Evolutionary conservation across 2,329 filamentous ascomycete species (phyloP).

Genomic region (Paecilomyces formosus): DNA sequence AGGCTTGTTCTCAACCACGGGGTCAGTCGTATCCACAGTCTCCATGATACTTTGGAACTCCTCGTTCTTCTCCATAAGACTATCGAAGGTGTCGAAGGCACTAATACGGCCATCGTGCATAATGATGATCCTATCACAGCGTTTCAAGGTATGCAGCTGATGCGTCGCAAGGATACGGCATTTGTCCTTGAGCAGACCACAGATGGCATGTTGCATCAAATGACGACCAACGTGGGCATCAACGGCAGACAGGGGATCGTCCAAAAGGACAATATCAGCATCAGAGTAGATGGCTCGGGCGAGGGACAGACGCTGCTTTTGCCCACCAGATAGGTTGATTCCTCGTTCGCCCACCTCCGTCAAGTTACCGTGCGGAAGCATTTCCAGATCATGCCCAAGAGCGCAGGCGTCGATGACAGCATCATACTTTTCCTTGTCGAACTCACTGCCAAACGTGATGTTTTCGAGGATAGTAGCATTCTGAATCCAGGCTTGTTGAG

Average conservation of each 20-base stretch:
- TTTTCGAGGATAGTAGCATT: slow-evolving; percentile 74
- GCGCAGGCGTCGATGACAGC: slow-evolving; percentile 11
- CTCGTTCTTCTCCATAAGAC: slow-evolving; percentile 65
- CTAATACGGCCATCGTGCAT: slow-evolving; percentile 75
- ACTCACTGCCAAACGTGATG: slow-evolving; percentile 65
- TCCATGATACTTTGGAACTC: slow-evolving; percentile 73
- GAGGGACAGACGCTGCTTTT: slow-evolving; percentile 54
- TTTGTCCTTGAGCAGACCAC: slow-evolving; percentile 75
- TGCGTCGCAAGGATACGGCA: slow-evolving; percentile 82
- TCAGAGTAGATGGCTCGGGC: slow-evolving; percentile 61
- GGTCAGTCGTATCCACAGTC: slow-evolving; percentile 47
- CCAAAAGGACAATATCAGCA: slow-evolving; percentile 52
- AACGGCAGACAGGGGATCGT: slow-evolving; percentile 47
- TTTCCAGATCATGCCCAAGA: slow-evolving; percentile 9
- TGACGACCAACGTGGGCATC: slow-evolving; percentile 49
- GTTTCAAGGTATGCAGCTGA: slow-evolving; percentile 78
- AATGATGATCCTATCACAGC: slow-evolving; percentile 83
- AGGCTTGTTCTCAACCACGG: slow-evolving; percentile 42
- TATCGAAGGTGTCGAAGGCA: slow-evolving; percentile 78
- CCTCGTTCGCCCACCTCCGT: slow-evolving; percentile 41
- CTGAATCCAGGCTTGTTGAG: slow-evolving; percentile 86
- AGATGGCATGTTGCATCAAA: slow-evolving; percentile 82
- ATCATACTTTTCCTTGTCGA: slow-evolving; percentile 14
- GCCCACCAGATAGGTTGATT: slow-evolving; percentile 41
- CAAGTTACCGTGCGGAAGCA: slow-evolving; percentile 29